Evolutionary conservation across 2,329 filamentous ascomycete species (phyloP), one percentile per base, ranked within the genome.

Genomic region (Diplodia intermedia): DNA sequence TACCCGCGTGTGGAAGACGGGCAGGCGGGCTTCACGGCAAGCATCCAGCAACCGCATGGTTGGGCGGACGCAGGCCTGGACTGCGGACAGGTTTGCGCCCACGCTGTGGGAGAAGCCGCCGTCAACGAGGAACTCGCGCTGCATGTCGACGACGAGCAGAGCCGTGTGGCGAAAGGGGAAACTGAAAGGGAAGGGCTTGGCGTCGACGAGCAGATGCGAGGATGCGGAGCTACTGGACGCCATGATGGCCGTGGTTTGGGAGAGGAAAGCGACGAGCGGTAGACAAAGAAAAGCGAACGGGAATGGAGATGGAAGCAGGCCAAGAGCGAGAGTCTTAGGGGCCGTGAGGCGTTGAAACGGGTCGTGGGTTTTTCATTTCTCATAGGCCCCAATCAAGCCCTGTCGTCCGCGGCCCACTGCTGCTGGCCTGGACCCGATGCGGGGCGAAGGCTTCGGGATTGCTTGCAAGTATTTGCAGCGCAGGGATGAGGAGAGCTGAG

Each of bases 81-180:
- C 77, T 12, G 75, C 75, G 60, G 76, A 73, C 3, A 81, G 72
- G 57, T 82, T 78, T 14, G 82, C 81, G 65, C 81, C 81, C 74
- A 86, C 83, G 49, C 86, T 85, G 57, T 81, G 79, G 8, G 84
- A 84, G 70, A 86, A 86, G 29, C 84, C 84, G 61, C 79, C 79
- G 2, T 77, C 76, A n/a, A 83, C 80, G 6, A 86, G 72, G 69
- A 85, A 85, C 69, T 85, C 83, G 49, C 83, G 74, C 69, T 85
- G 83, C 82, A 85, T 84, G 71, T 85, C 83, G 69, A 85, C 84
- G 65, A 85, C 78, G 60, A 86, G 73, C 26, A 86, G 73, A 9
- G 84, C 84, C 0, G 83, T 85, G 9, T 81, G 79, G 33, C 79
- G 76, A 29, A 79, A 75, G 20, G 80, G 78, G 68, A 86, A 86